These are phyloP conservation scores for Entophlyctis luteolus DNA, from an alignment of 192 early-diverging fungal species.

Conservation along the genomic window DNA sequence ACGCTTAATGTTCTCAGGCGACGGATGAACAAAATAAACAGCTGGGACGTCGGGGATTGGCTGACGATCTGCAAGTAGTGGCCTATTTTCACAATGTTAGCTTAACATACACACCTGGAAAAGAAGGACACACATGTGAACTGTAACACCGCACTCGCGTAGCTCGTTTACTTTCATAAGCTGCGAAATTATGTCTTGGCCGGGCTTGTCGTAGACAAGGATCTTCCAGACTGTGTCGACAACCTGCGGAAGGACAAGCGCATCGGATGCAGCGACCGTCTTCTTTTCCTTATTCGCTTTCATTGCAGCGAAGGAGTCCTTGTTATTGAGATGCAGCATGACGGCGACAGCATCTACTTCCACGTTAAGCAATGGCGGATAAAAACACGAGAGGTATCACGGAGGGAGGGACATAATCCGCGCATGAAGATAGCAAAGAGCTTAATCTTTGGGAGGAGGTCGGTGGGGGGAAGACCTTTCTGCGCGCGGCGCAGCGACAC, in stretches of 20 bases:
- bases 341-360: slow-evolving; percentile 71
- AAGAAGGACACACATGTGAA: slow-evolving; percentile 75
- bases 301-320: slow-evolving; percentile 13
- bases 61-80: slow-evolving; percentile 74
- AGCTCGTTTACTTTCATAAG: slow-evolving; percentile 92
- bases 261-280: slow-evolving; percentile 31
- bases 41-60: slow-evolving; percentile 94
- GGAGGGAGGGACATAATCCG: neutral
- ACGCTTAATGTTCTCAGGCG: slow-evolving; percentile 74
- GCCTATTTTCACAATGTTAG: slow-evolving; percentile 48
- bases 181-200: slow-evolving; percentile 95
- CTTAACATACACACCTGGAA: neutral
- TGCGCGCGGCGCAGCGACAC: neutral
- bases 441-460: neutral
- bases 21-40: slow-evolving; percentile 92
- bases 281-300: slow-evolving; percentile 37
- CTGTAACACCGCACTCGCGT: slow-evolving; percentile 90
- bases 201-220: slow-evolving; percentile 87
- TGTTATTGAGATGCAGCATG: slow-evolving; percentile 83
- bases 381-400: neutral
- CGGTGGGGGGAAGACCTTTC: neutral
- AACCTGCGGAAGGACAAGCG: slow-evolving; percentile 22
- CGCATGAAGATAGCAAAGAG: neutral
- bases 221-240: slow-evolving; percentile 91
- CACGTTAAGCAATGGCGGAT: no score